Base-by-base conservation (phyloP, 306 rosid genomes). In the Hippophae gyantsensis region DNA sequence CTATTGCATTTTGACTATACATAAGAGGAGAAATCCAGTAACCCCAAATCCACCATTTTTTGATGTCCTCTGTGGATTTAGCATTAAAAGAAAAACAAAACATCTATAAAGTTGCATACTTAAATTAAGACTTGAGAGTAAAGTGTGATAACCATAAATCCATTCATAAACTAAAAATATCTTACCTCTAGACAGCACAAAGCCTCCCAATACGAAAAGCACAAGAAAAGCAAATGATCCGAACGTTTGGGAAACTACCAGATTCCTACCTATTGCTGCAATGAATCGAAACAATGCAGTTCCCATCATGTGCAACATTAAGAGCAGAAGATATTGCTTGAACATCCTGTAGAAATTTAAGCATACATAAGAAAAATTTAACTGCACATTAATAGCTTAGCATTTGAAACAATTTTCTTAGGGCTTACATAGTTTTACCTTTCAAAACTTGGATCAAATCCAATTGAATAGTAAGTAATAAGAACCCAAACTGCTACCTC, bases 1-100 rank as follows among this genome's bases (percentile, higher is more conserved):
- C 66, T n/a, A 84, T 47, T 43, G 89, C 92, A 66, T 75, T 84
- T 72, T 84, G 92, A 10, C 59, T 66, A 49, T 81, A 84, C 92
- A 84, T 87, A 67, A 87, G 38, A 49, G 95, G 92, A 47, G 89
- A 84, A 26, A 62, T 62, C 95, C 95, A 87, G 64, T 74, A 87
- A 10, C 92, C 95, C 92, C 95, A 87, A 13, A 53, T 71, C 92
- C 95, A 87, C 83, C 81, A 75, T 67, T 77, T 75, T 65, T 77
- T 79, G 6, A 84, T 74, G 7, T 77, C 52, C 42, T 75, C 92
- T 87, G 76, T 60, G 41, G 26, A 6, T 60, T 6, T 32, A 2
- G 48, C 25, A 7, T 5, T 11, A 75, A 9, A 55, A 55, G 46
- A 58, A 56, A 46, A 27, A 6, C 63, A 9, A 18, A 57, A 49